A percentile compares a stretch with the other conserved stretches of the same genome.
Conservation (phyloP, 192 early-diverging fungal species). For the Coemansia sp. region DNA sequence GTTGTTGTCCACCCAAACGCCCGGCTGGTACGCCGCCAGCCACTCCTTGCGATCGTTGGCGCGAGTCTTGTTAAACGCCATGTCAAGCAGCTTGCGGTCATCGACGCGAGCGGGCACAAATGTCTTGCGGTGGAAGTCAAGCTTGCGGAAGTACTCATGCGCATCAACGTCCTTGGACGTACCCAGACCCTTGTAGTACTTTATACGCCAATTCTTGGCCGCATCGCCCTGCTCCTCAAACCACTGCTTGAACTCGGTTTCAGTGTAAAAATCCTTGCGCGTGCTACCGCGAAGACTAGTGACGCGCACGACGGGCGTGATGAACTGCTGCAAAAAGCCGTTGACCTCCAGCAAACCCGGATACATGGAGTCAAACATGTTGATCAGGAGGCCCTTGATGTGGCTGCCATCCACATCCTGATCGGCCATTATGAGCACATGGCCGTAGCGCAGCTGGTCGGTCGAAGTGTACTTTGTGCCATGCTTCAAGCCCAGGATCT, state of each 20-base stretch:
- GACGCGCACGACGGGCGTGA: conserved; percentile 94
- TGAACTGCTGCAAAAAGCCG: conserved; percentile 91
- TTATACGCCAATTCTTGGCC: conserved; percentile 76
- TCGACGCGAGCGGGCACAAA: conserved; percentile 58
- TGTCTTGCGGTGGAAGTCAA: conserved; percentile 74
- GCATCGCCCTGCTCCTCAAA: conserved; percentile 59
- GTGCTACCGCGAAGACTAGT: conserved; percentile 51
- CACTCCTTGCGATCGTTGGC: conserved; percentile 94
- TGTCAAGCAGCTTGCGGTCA: conserved; percentile 79
- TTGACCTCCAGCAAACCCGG: conserved; percentile 85
- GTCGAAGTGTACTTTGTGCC: conserved; percentile 69
- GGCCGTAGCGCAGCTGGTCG: conserved; percentile 83
- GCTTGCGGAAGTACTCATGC: conserved; percentile 84
- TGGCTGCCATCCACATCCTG: conserved; percentile 96
- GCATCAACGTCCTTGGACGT: conserved; percentile 79
- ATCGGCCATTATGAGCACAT: conserved; percentile 98
- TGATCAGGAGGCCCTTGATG: conserved; percentile 96
- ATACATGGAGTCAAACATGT: conserved; percentile 92
- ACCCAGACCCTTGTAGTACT: conserved; percentile 99
- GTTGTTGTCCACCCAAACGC: conserved; percentile 84
- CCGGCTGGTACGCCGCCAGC: conserved; percentile 75
- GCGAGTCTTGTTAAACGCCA: conserved; percentile 95
- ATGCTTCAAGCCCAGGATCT: conserved; percentile 91
- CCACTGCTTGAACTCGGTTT: conserved; percentile 91
- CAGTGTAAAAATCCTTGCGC: conserved; percentile 78